Conservation (phyloP, 2,329 filamentous ascomycete species). For the Podosphaera fusca region DNA sequence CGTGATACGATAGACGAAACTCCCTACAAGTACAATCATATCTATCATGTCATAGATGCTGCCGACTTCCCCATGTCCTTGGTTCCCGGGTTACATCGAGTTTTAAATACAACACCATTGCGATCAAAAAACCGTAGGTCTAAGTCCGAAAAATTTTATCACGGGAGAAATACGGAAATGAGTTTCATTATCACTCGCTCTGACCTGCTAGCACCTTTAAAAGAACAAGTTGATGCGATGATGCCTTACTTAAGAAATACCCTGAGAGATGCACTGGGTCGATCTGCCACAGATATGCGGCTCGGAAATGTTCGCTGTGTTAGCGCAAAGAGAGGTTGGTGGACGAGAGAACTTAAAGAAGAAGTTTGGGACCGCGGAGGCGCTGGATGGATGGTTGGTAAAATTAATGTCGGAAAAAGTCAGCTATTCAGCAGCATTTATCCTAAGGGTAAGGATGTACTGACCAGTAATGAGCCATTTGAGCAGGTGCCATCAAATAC, state of each 20-base stretch:
- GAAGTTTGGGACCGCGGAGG: constrained; percentile 68
- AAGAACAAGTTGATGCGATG: constrained; percentile 60
- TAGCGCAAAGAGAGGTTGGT: constrained; percentile 71
- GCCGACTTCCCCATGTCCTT: constrained; percentile 94
- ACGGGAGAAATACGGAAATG: constrained; percentile 49
- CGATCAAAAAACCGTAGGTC: constrained; percentile 64
- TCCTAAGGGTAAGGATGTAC: constrained; percentile 39
- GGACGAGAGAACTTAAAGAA: constrained; percentile 69
- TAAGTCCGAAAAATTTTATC: constrained; percentile 37
- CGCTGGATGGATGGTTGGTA: constrained; percentile 90
- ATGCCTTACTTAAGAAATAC: constrained; percentile 69
- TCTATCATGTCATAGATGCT: constrained; percentile 87
- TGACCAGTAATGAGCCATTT: not conserved
- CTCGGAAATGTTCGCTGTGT: constrained; percentile 73
- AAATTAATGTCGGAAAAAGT: constrained; percentile 94
- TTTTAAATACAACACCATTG: constrained; percentile 48
- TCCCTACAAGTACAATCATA: constrained; percentile 72
- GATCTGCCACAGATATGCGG: constrained; percentile 43
- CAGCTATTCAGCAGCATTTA: constrained; percentile 72
- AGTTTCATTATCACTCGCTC: constrained; percentile 81
- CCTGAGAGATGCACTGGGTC: constrained; percentile 52
- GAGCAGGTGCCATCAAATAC: not conserved
- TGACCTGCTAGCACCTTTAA: constrained; percentile 64
- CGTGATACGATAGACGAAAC: constrained; percentile 71
- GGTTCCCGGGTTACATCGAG: constrained; percentile 48